These are phyloP conservation scores for Fusarium xylarioides DNA, from an alignment of 2,329 filamentous ascomycete species.

Conservation along the genomic window DNA sequence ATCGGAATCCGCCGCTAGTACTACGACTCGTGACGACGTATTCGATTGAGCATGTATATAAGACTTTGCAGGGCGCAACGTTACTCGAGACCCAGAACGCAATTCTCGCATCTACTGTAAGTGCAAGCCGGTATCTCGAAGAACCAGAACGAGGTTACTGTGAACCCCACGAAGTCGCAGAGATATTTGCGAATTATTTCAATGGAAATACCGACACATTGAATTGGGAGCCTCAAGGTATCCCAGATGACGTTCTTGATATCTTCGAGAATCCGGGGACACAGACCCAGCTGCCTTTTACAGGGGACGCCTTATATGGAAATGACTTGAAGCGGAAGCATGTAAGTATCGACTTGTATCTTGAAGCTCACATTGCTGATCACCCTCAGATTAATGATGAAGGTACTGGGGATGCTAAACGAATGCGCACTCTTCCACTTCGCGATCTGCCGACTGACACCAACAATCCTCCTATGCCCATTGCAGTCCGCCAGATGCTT, in stretches of 20 bases:
- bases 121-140: conserved; percentile 50
- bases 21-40: conserved; percentile 60
- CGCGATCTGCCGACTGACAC: conserved; percentile 30
- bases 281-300: conserved; percentile 43
- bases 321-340: conserved; percentile 58
- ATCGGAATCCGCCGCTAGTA: conserved; percentile 52
- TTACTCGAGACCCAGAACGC: conserved; percentile 59
- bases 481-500: conserved; percentile 46
- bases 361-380: background rate
- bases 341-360: conserved; percentile 48
- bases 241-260: conserved; percentile 61
- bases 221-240: conserved; percentile 56
- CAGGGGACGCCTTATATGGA: conserved; percentile 28
- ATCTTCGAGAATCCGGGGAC: conserved; percentile 54
- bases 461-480: conserved; percentile 46
- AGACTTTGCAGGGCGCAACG: conserved; percentile 50
- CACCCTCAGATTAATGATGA: conserved; percentile 43
- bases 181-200: conserved; percentile 57
- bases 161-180: conserved; percentile 58
- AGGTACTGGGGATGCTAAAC: conserved; percentile 46
- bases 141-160: conserved; percentile 51
- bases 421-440: conserved; percentile 40
- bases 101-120: conserved; percentile 51
- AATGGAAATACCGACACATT: conserved; percentile 50
- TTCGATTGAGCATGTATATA: conserved; percentile 65